These are phyloP conservation scores for Lactuca sativa DNA, from an alignment of 129 eudicot genomes.

Conservation along the genomic window DNA sequence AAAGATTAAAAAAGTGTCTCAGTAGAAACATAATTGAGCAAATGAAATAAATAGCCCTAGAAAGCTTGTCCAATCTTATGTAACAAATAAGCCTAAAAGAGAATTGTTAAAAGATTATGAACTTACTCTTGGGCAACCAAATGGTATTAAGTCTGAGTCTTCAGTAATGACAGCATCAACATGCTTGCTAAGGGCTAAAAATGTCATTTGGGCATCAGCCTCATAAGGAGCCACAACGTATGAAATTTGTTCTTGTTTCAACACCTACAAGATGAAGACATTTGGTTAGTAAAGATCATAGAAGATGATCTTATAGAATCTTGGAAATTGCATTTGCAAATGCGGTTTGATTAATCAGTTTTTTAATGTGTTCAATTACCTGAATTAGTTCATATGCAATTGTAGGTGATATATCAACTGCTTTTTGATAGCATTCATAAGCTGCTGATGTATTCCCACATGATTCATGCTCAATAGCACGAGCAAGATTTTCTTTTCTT, in stretches of 20 bases:
- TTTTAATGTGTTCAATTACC: slow-evolving; percentile 37
- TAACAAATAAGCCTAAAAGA: not conserved
- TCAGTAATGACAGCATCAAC: slow-evolving; percentile 98
- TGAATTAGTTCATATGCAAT: slow-evolving; percentile 83
- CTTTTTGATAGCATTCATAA: slow-evolving; percentile 93
- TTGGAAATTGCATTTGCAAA: not conserved
- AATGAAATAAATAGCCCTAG: too few relatives aligned
- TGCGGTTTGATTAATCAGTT: not conserved
- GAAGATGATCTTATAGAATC: not conserved
- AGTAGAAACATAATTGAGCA: not conserved
- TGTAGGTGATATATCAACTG: slow-evolving; percentile 93
- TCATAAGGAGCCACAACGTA: slow-evolving; percentile 96
- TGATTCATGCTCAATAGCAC: slow-evolving; percentile 89
- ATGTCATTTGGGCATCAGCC: slow-evolving; percentile 99
- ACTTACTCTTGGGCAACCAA: slow-evolving; percentile 95
- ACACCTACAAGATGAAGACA: slow-evolving; percentile 48
- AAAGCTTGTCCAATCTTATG: too few relatives aligned
- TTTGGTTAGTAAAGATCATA: not conserved
- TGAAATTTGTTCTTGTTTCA: slow-evolving; percentile 64
- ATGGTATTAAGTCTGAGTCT: slow-evolving; percentile 93
- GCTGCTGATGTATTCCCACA: slow-evolving; percentile 87
- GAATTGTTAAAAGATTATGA: slow-evolving; percentile 4
- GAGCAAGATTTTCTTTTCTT: slow-evolving; percentile 86
- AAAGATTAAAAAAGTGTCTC: slow-evolving; percentile 6
- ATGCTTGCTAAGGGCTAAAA: slow-evolving; percentile 74